A percentile compares a stretch with the other conserved stretches of the same genome.
Conservation (phyloP, 192 early-diverging fungal genomes). For the Dissophora globulifera region DNA sequence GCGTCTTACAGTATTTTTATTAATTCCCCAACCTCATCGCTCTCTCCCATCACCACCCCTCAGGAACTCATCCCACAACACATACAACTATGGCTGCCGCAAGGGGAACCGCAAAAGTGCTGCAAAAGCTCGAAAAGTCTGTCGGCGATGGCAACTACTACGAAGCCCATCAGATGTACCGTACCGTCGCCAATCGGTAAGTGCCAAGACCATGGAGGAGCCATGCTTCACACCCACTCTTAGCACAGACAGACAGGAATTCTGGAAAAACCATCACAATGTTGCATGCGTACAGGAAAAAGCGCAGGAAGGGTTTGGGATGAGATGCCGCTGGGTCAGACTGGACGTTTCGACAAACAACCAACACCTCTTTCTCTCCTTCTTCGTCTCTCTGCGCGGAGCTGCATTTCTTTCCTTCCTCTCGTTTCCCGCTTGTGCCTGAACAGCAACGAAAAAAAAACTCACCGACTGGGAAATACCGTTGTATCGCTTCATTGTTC, state of each 20-base stretch:
- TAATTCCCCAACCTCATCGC: neutral
- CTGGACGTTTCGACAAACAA: too few relatives aligned
- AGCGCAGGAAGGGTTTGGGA: too few relatives aligned
- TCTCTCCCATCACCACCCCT: neutral
- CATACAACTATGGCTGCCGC: conserved; percentile 24
- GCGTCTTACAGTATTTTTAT: too few relatives aligned
- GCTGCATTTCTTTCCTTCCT: too few relatives aligned
- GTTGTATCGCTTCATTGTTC: neutral
- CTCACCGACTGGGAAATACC: neutral
- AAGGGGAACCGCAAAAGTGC: conserved; percentile 70
- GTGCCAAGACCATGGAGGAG: neutral
- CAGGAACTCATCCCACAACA: neutral
- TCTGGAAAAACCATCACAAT: too few relatives aligned
- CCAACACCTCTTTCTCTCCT: too few relatives aligned
- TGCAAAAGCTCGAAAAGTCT: conserved; percentile 74
- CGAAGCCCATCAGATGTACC: conserved; percentile 98
- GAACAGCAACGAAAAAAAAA: neutral
- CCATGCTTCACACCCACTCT: neutral
- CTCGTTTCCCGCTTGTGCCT: too few relatives aligned
- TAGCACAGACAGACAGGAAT: neutral
- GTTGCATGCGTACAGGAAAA: too few relatives aligned
- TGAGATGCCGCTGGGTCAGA: too few relatives aligned
- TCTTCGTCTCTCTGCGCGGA: too few relatives aligned
- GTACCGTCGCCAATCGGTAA: conserved; percentile 88
- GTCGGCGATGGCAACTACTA: conserved; percentile 89